Conservation (phyloP, 768 basidiomycete genomes). For the Galerina marginata region DNA sequence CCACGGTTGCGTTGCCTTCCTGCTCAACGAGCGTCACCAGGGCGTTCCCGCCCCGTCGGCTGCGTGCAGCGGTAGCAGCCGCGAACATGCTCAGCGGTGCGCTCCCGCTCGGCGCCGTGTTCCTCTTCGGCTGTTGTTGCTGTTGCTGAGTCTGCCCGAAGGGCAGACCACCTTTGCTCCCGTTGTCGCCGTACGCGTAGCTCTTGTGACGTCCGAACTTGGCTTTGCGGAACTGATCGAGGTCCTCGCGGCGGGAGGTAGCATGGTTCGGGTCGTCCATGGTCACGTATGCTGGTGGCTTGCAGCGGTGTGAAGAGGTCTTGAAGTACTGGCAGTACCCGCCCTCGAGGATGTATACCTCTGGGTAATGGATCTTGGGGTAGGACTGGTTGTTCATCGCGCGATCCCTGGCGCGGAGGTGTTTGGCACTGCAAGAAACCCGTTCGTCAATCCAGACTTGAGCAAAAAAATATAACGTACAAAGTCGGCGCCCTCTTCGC, state of each 20-base stretch:
- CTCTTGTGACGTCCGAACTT: conserved; percentile 91
- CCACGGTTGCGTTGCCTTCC: conserved; percentile 63
- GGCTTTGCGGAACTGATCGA: conserved; percentile 90
- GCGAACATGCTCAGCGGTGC: conserved; percentile 64
- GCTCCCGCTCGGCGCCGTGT: conserved; percentile 62
- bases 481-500: conserved; percentile 95
- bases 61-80: conserved; percentile 71
- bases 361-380: conserved; percentile 93
- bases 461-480: conserved; percentile 50
- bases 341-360: conserved; percentile 96
- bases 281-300: conserved; percentile 81
- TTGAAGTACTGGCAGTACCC: conserved; percentile 92
- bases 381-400: conserved; percentile 87
- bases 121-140: conserved; percentile 62
- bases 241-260: conserved; percentile 78
- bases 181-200: conserved; percentile 87
- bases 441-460: not conserved
- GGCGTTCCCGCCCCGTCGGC: conserved; percentile 55
- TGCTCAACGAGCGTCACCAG: conserved; percentile 67
- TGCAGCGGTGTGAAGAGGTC: conserved; percentile 69
- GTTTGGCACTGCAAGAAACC: conserved; percentile 73
- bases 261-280: conserved; percentile 95
- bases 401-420: conserved; percentile 89
- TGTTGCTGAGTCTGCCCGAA: conserved; percentile 41
- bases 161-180: conserved; percentile 40